Evolutionary conservation across 495 filamentous ascomycete species (phyloP).

Genomic region (Tirmania nivea): DNA sequence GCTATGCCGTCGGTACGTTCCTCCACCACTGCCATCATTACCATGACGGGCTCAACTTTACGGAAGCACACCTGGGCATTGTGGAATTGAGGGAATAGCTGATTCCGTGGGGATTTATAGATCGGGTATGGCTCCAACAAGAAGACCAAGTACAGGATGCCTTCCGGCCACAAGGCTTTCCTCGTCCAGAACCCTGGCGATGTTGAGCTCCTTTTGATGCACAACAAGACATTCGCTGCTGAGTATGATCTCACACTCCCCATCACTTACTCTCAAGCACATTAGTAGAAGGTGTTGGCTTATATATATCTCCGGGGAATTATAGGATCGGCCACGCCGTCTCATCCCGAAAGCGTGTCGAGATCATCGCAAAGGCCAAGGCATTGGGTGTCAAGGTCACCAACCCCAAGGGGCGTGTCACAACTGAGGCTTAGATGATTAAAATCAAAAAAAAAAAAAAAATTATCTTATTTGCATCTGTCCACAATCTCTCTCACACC

Average conservation of each 20-base stretch:
- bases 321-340: slow-evolving; percentile 84
- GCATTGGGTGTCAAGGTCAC: slow-evolving; percentile 97
- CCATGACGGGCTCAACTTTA: not conserved
- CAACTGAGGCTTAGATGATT: slow-evolving; percentile 63
- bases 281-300: slow-evolving; percentile 4
- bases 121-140: slow-evolving; percentile 97
- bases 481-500: too few species aligned
- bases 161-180: slow-evolving; percentile 98
- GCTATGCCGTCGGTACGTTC: slow-evolving; percentile 91
- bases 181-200: slow-evolving; percentile 89
- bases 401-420: slow-evolving; percentile 95
- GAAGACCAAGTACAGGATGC: slow-evolving; percentile 97
- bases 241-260: slow-evolving; percentile 86
- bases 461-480: too few species aligned
- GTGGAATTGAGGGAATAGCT: not conserved
- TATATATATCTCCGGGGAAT: not conserved
- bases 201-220: slow-evolving; percentile 95
- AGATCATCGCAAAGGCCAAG: slow-evolving; percentile 90
- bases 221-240: slow-evolving; percentile 95
- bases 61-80: not conserved
- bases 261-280: not conserved
- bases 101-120: slow-evolving; percentile 25
- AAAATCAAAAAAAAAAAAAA: not conserved
- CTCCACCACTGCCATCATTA: too few species aligned
- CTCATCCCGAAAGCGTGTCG: slow-evolving; percentile 93